A percentile compares a stretch with the other conserved stretches of the same genome.
Conservation (phyloP, 768 basidiomycete species). For the Hericium rajendrae region DNA sequence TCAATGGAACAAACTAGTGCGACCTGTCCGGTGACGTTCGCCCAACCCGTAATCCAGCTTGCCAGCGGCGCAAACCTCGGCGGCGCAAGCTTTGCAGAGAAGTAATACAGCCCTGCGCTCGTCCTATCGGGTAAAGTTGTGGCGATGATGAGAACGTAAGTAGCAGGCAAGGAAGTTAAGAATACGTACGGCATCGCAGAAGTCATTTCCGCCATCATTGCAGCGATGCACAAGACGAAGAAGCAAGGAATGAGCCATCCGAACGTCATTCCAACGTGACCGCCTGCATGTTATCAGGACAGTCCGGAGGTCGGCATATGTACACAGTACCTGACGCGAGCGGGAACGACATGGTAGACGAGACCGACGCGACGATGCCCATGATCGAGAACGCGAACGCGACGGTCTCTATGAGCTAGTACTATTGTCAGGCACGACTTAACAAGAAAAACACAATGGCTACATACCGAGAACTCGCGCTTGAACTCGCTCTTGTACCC, state of each 20-base stretch:
- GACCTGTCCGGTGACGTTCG: conserved; percentile 64
- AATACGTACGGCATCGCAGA: conserved; percentile 60
- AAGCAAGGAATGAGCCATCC: conserved; percentile 67
- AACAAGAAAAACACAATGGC: neutral
- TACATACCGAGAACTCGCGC: conserved; percentile 59
- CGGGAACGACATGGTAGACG: conserved; percentile 57
- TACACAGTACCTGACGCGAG: conserved; percentile 39
- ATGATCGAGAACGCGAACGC: conserved; percentile 64
- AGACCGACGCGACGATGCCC: conserved; percentile 62
- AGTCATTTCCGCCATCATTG: conserved; percentile 64
- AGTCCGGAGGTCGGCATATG: neutral
- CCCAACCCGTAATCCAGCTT: conserved; percentile 65
- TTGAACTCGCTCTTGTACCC: conserved; percentile 68
- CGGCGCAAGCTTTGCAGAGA: conserved; percentile 66
- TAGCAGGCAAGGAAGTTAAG: too few species aligned
- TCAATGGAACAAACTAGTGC: conserved; percentile 68
- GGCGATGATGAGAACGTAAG: neutral
- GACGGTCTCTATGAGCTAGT: conserved; percentile 48
- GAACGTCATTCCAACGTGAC: conserved; percentile 70
- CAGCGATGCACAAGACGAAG: conserved; percentile 58
- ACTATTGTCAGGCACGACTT: neutral
- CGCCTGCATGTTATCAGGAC: conserved; percentile 31
- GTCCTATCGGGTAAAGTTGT: conserved; percentile 33
- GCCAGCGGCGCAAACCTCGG: conserved; percentile 50
- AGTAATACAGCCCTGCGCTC: conserved; percentile 72